A percentile compares a stretch with the other conserved stretches of the same genome.
Conservation (phyloP, 768 basidiomycete genomes). For the Kwoniella sp. region DNA sequence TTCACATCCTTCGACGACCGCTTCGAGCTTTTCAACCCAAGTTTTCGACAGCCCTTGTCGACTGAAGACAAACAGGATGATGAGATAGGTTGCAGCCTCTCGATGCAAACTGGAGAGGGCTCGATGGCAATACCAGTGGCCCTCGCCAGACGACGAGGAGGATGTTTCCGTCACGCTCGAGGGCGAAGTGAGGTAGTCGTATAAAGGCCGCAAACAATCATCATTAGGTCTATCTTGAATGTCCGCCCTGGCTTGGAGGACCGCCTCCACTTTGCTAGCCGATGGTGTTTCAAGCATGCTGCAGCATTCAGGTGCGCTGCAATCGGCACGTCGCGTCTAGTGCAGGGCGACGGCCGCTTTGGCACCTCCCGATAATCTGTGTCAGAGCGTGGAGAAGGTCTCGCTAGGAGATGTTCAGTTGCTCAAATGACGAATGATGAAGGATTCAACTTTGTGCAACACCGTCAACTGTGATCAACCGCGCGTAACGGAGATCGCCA, state of each 20-base stretch:
- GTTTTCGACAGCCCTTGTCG: conserved; percentile 56
- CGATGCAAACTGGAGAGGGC: conserved; percentile 57
- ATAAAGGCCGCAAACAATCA: conserved; percentile 33
- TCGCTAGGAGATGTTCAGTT: too few relatives aligned
- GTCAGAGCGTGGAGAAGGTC: too few relatives aligned
- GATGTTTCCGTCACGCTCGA: conserved; percentile 1
- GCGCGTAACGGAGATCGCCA: too few relatives aligned
- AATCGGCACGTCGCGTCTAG: too few relatives aligned
- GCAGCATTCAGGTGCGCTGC: too few relatives aligned
- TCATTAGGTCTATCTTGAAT: conserved; percentile 34
- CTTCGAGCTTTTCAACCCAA: conserved; percentile 62
- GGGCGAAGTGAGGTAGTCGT: conserved; percentile 29
- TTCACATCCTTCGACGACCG: conserved; percentile 62
- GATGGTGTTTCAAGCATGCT: too few relatives aligned
- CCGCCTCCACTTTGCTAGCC: conserved; percentile 32
- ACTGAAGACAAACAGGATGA: conserved; percentile 74
- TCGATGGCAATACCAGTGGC: conserved; percentile 77
- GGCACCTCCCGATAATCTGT: too few relatives aligned
- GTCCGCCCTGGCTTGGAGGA: conserved; percentile 31
- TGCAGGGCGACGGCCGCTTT: too few relatives aligned
- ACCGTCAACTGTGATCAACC: too few relatives aligned
- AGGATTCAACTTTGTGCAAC: too few relatives aligned
- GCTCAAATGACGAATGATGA: too few relatives aligned
- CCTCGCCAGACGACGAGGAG: conserved; percentile 9
- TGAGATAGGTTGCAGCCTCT: conserved; percentile 71